Percentiles rank a stretch among this genome's conserved stretches.
phyloP scores from a whole-genome alignment of 495 filamentous ascomycete genomes.

The Aspergillus leporis region DNA sequence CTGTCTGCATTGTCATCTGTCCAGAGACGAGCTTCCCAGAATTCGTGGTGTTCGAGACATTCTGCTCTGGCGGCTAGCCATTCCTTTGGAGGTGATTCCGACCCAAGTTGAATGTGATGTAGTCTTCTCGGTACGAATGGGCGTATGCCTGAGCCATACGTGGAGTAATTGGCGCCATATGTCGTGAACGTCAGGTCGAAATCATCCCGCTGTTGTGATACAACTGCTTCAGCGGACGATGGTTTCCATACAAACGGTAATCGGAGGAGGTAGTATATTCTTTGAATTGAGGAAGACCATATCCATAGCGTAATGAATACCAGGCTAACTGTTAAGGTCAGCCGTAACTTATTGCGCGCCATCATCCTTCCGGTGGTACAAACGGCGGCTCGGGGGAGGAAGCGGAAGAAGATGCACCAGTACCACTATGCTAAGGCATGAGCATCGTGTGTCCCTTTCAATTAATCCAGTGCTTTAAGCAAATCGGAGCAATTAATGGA shows the following conservation, averaged over 20 bases:
- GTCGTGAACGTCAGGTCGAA: conserved; percentile 10
- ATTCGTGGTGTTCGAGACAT: conserved; percentile 8
- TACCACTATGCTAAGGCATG: no score
- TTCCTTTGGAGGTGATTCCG: neutral
- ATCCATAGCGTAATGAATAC: neutral
- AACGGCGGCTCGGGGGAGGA: no score
- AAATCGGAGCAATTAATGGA: no score
- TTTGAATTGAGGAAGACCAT: neutral
- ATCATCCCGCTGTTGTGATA: conserved; percentile 4
- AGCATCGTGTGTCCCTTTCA: no score
- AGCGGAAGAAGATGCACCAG: no score
- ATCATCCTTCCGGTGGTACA: neutral
- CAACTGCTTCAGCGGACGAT: conserved; percentile 1
- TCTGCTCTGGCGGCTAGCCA: conserved; percentile 7
- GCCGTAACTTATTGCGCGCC: neutral
- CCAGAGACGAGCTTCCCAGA: conserved; percentile 12
- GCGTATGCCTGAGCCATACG: neutral
- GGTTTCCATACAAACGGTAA: conserved; percentile 11
- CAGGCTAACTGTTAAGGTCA: neutral
- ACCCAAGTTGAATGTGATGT: conserved; percentile 14
- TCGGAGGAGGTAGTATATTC: conserved; percentile 13
- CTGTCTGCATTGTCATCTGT: conserved; percentile 4
- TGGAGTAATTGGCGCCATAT: neutral
- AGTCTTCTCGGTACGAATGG: conserved; percentile 5
- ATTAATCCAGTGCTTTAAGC: no score